Conservation (phyloP, 805 yeast species). For the Schwanniomyces pseudopolymorphus region DNA sequence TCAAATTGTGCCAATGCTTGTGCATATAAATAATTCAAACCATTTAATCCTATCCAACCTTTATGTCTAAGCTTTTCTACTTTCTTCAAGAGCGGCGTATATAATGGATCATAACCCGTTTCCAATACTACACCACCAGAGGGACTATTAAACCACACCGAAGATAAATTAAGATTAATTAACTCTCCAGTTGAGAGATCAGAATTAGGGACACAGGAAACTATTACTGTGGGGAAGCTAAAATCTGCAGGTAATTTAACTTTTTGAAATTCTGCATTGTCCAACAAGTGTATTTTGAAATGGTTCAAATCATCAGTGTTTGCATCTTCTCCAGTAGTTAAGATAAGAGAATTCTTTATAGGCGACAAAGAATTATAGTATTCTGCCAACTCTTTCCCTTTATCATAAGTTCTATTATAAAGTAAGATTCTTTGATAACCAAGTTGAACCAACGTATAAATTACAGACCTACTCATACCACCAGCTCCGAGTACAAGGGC, state of each 20-base stretch:
- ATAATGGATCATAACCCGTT: constrained; percentile 12
- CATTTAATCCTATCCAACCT: constrained; percentile 15
- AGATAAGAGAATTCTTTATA: neutral
- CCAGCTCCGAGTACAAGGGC: constrained; percentile 18
- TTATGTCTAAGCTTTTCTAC: constrained; percentile 4
- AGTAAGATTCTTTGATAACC: constrained; percentile 12
- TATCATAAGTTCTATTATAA: constrained; percentile 9
- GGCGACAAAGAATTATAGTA: constrained; percentile 10
- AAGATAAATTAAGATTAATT: constrained; percentile 6
- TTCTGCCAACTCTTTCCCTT: constrained; percentile 7
- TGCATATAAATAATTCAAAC: constrained; percentile 13
- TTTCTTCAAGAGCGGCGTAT: constrained; percentile 7
- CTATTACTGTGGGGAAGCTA: constrained; percentile 9
- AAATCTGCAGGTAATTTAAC: constrained; percentile 2
- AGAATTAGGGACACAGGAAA: constrained; percentile 10
- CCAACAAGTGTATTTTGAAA: constrained; percentile 1
- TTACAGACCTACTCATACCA: constrained; percentile 14
- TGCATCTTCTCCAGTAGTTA: constrained; percentile 2
- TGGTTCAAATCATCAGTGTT: constrained; percentile 2
- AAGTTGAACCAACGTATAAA: constrained; percentile 14
- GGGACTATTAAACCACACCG: constrained; percentile 12
- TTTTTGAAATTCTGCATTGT: neutral
- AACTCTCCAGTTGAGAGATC: constrained; percentile 6
- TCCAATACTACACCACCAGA: constrained; percentile 16
- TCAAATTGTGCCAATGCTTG: constrained; percentile 16